Evolutionary conservation across 352 stramenopile genomes (phyloP), one percentile per base, ranked within the genome.

Genomic region (Globisporangium lucens): DNA sequence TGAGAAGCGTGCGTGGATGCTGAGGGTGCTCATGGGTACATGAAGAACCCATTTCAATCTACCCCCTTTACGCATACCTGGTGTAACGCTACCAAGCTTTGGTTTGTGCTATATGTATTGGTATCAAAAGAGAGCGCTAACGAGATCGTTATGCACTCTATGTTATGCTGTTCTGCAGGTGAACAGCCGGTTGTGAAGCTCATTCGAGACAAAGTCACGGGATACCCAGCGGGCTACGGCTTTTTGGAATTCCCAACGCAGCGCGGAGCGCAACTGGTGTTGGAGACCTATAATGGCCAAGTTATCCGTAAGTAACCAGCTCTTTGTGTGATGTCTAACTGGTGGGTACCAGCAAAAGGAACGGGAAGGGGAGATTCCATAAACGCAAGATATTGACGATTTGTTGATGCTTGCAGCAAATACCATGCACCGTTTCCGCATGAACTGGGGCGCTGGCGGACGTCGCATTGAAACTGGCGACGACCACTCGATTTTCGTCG

Each of bases 401-500:
- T 10, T 61, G 5, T 33, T 49, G n/a, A 33, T 46, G 56, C 22
- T 22, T n/a, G 33, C 41, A 97, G 90, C 86, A 56, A 94, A 94
- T 65, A 97, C 90, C 38, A 68, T 87, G 70, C 84, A 96, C 67
- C 89, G 89, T 22, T 97, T 97, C 74, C 88, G 91, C 41, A 93
- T 98, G 73, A 98, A 98, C 73, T 98, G 91, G 91, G 91, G 91
- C 41, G 87, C 87, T 43, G 89, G 90, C 24, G 91, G 90, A 1
- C 87, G 88, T 29, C 87, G 90, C 24, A 93, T 96, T 63, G 89
- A 97, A 69, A 83, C 85, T 38, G 72, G 74, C 5, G 82, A 94
- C 58, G 83, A 98, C 63, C 90, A 94, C 67, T 97, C 91, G 55
- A 89, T 98, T 52, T 98, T 98, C 64, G 92, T 98, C 20, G 92